Evolutionary conservation across 2,329 filamentous ascomycete species (phyloP).

Genomic region (Biscogniauxia marginata): DNA sequence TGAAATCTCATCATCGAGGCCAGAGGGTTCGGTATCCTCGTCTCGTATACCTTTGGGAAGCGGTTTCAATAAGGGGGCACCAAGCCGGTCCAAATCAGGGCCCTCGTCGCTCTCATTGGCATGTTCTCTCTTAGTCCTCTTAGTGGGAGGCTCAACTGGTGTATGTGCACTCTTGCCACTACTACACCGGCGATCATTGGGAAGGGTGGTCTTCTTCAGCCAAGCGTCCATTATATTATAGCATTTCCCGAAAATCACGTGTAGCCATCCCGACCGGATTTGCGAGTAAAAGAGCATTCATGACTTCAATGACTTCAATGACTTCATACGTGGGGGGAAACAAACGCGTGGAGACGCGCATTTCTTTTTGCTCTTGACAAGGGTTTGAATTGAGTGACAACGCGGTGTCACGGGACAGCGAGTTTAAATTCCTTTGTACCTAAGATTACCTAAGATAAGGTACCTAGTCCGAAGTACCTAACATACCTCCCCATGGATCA

Average conservation of each 20-base stretch:
- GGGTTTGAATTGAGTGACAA: slow-evolving; percentile 2
- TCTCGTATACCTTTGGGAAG: slow-evolving; percentile 7
- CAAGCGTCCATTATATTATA: slow-evolving; percentile 31
- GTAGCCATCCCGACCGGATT: neutral
- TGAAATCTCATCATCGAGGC: slow-evolving; percentile 34
- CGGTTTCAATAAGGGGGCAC: slow-evolving; percentile 16
- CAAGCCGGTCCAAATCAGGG: slow-evolving; percentile 27
- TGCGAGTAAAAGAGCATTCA: slow-evolving; percentile 1
- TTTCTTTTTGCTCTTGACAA: neutral
- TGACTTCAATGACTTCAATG: slow-evolving; percentile 6
- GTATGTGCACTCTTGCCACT: slow-evolving; percentile 5
- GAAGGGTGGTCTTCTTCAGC: slow-evolving; percentile 21
- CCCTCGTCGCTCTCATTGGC: slow-evolving; percentile 35
- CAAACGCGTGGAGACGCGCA: slow-evolving; percentile 18
- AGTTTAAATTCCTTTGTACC: neutral
- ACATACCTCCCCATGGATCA: too few species aligned
- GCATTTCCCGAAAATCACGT: slow-evolving; percentile 4
- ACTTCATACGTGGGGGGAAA: slow-evolving; percentile 16
- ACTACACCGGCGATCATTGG: slow-evolving; percentile 8
- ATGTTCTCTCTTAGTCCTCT: slow-evolving; percentile 35
- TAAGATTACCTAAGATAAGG: neutral
- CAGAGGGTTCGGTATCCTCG: slow-evolving; percentile 27
- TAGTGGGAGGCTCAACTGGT: slow-evolving; percentile 32
- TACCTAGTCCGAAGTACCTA: neutral
- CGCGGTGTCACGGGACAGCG: slow-evolving; percentile 1